phyloP scores from a whole-genome alignment of 352 stramenopile species.

The Blastocystis sp. region DNA sequence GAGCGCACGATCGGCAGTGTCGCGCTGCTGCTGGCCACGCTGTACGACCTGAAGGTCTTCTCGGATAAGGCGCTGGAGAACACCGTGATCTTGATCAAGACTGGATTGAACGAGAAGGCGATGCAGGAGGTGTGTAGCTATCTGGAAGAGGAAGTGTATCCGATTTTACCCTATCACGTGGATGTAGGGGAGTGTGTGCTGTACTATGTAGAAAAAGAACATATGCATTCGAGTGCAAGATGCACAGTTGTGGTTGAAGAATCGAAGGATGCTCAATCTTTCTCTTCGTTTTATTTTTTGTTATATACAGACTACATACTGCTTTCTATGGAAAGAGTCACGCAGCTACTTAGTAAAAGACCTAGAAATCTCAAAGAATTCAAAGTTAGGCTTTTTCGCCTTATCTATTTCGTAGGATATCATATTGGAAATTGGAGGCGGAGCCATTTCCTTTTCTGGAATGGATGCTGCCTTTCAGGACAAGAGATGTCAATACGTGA shows the following conservation, averaged over 20 bases:
- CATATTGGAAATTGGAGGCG: neutral
- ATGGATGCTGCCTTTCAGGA: neutral
- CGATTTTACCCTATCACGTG: neutral
- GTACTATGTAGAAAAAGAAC: neutral
- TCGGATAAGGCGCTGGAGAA: neutral
- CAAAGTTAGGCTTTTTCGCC: neutral
- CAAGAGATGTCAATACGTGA: neutral
- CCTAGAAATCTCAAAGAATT: neutral
- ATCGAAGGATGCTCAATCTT: neutral
- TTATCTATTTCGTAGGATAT: neutral
- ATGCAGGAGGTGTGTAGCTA: neutral
- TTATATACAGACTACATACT: neutral
- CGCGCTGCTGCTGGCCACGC: neutral
- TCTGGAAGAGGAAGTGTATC: constrained; percentile 32
- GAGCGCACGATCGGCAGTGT: neutral
- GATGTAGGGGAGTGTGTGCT: neutral
- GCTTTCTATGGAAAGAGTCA: neutral
- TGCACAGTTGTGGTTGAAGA: neutral
- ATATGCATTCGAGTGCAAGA: neutral
- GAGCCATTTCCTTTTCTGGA: neutral
- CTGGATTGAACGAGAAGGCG: neutral
- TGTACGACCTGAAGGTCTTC: constrained; percentile 23
- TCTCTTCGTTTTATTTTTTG: constrained; percentile 5
- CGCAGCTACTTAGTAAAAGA: neutral
- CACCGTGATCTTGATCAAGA: neutral